Percentiles rank a stretch among this genome's conserved stretches.
phyloP scores from a whole-genome alignment of 345 rosid genomes.

The Heritiera littoralis region DNA sequence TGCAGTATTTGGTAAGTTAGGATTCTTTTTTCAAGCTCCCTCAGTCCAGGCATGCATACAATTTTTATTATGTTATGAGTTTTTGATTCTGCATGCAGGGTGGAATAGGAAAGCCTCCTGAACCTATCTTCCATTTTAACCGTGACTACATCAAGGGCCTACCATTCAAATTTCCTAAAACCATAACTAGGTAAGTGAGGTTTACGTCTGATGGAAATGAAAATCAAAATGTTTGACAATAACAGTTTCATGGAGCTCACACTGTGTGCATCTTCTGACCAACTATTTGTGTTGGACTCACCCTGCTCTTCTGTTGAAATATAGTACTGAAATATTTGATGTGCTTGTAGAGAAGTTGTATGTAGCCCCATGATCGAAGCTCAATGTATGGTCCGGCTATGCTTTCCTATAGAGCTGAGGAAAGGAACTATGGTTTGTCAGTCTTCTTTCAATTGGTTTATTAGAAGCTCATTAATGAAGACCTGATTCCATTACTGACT shows the following conservation, averaged over 20 bases:
- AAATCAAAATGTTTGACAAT: background rate
- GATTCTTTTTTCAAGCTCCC: constrained; percentile 15
- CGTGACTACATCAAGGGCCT: constrained; percentile 79
- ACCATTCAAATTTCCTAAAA: constrained; percentile 78
- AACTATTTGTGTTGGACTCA: background rate
- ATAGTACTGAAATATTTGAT: background rate
- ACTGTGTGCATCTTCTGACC: background rate
- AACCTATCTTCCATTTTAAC: constrained; percentile 57
- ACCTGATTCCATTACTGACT: background rate
- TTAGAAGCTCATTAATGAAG: background rate
- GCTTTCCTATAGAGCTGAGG: constrained; percentile 86
- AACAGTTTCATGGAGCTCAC: background rate
- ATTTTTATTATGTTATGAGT: constrained; percentile 11
- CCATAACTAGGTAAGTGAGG: constrained; percentile 51
- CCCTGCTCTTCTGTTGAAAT: background rate
- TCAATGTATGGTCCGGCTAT: constrained; percentile 85
- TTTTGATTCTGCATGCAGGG: constrained; percentile 46
- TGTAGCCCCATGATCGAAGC: constrained; percentile 91
- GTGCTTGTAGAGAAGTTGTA: constrained; percentile 68
- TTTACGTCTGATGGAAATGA: constrained; percentile 13
- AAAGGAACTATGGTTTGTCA: constrained; percentile 72
- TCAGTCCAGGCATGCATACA: background rate
- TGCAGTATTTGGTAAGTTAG: constrained; percentile 82
- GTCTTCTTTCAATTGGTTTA: constrained; percentile 15
- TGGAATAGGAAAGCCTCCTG: constrained; percentile 78